Percentiles rank a stretch among this genome's conserved stretches.
phyloP scores from a whole-genome alignment of 257 asterid species.

The Jacaranda copaia region DNA sequence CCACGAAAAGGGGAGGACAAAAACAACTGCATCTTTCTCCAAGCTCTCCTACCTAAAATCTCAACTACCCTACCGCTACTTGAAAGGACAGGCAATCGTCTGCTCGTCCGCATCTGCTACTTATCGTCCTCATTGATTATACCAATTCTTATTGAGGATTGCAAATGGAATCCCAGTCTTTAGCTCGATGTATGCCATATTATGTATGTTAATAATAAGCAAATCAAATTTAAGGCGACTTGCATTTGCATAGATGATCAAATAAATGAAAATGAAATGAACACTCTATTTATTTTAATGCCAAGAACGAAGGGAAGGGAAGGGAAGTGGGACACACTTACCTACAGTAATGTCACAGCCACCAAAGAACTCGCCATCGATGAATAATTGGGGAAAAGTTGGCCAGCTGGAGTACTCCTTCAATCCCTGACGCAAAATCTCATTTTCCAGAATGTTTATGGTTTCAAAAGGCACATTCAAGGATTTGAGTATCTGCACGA shows the following conservation, averaged over 20 bases:
- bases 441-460: conserved; percentile 79
- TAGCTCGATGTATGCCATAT: too few species aligned
- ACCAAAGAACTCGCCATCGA: conserved; percentile 93
- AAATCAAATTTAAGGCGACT: too few species aligned
- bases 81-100: too few species aligned
- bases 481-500: conserved; percentile 78
- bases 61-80: too few species aligned
- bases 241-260: background rate
- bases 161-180: too few species aligned
- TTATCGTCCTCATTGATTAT: too few species aligned
- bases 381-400: conserved; percentile 87
- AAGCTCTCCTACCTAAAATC: too few species aligned
- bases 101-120: too few species aligned
- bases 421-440: conserved; percentile 77
- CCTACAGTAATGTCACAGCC: conserved; percentile 93
- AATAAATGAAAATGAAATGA: background rate
- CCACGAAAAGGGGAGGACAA: too few species aligned
- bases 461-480: conserved; percentile 82
- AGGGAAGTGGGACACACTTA: conserved; percentile 27
- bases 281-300: background rate
- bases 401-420: conserved; percentile 96
- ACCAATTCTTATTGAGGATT: too few species aligned
- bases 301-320: background rate
- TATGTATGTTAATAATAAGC: too few species aligned
- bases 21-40: too few species aligned